Evolutionary conservation across 2,329 filamentous ascomycete genomes (phyloP).

Genomic region (Trichoderma sp.): DNA sequence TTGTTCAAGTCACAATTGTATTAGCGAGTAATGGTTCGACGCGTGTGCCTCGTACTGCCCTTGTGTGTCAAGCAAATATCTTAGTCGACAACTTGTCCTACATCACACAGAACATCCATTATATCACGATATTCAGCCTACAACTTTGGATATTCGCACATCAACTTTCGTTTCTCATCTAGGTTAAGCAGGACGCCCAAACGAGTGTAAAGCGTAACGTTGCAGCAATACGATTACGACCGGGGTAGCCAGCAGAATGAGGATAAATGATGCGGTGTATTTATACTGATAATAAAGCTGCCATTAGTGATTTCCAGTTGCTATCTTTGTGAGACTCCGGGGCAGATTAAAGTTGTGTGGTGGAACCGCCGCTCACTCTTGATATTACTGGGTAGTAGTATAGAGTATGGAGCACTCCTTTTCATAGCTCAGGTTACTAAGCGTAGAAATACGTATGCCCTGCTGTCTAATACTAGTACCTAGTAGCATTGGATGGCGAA

Average conservation of each 20-base stretch:
- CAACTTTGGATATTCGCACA: background rate
- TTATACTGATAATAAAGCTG: background rate
- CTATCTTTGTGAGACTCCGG: background rate
- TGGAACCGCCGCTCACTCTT: background rate
- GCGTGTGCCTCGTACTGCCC: rapidly evolving
- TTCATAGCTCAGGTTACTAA: background rate
- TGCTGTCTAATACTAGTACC: background rate
- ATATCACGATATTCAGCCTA: background rate
- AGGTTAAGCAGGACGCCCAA: background rate
- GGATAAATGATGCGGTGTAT: background rate
- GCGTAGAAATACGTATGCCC: background rate
- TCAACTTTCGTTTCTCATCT: background rate
- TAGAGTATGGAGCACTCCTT: too few species aligned
- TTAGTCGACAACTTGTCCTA: too few species aligned
- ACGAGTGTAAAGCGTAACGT: background rate
- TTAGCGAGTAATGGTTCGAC: background rate
- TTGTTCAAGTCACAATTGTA: background rate
- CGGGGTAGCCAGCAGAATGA: background rate
- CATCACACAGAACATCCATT: background rate
- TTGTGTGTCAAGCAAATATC: background rate
- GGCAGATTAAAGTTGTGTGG: background rate
- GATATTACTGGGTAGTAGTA: too few species aligned
- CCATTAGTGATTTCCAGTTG: background rate
- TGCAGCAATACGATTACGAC: background rate
- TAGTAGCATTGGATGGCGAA: too few species aligned